Conservation (phyloP, 208 protist species). For the Strigomonas culicis region DNA sequence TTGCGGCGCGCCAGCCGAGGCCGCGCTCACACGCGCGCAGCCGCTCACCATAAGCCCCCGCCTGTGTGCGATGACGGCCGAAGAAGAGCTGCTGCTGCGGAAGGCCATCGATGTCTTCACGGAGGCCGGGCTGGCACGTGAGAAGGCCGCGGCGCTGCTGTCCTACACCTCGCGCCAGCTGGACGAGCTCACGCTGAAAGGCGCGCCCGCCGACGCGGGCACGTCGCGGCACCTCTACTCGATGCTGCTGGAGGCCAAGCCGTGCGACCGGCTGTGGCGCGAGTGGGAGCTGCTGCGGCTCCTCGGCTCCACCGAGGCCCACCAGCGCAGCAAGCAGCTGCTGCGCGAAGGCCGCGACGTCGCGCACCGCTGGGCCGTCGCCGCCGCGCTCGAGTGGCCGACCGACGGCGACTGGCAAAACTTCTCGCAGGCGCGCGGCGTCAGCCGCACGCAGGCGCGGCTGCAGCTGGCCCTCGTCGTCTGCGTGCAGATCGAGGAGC, state of each 20-base stretch:
- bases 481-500: slow-evolving; percentile 37
- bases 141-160: slow-evolving; percentile 33
- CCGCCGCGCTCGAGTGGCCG: not conserved
- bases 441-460: slow-evolving; percentile 4
- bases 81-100: slow-evolving; percentile 34
- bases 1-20: not conserved
- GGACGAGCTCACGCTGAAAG: slow-evolving; percentile 24
- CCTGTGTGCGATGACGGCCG: slow-evolving; percentile 28
- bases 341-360: slow-evolving; percentile 30
- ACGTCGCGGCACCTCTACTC: slow-evolving; percentile 33
- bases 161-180: slow-evolving; percentile 42
- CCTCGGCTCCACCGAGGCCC: slow-evolving; percentile 27
- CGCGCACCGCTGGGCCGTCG: slow-evolving; percentile 15
- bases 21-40: slow-evolving; percentile 23
- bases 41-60: slow-evolving; percentile 39
- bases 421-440: not conserved
- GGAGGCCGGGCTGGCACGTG: slow-evolving; percentile 27
- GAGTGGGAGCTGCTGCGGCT: slow-evolving; percentile 69
- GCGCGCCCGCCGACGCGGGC: slow-evolving; percentile 23
- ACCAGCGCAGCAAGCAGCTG: slow-evolving; percentile 20
- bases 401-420: not conserved
- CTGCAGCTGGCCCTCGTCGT: slow-evolving; percentile 43
- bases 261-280: slow-evolving; percentile 11
- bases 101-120: slow-evolving; percentile 54
- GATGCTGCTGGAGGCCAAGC: slow-evolving; percentile 33